phyloP scores from a whole-genome alignment of 257 asterid species.

The Solanum arcanum region DNA sequence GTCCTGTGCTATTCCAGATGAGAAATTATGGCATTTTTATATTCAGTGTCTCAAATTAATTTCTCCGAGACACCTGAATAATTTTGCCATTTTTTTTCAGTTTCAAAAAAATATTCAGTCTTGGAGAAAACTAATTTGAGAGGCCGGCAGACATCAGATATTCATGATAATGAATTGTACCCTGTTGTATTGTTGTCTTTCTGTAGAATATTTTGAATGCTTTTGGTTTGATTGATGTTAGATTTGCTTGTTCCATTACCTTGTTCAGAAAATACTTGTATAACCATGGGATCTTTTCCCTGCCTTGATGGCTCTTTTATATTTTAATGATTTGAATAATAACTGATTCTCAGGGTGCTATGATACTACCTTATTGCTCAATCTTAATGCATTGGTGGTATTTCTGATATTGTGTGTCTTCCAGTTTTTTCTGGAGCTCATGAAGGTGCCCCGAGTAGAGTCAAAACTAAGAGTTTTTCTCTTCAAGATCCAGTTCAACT shows the following conservation, averaged over 20 bases:
- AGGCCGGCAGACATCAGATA: background rate
- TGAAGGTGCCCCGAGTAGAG: conserved; percentile 99
- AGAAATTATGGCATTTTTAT: background rate
- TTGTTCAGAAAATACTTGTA: background rate
- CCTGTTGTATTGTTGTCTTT: background rate
- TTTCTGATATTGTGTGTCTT: conserved; percentile 5
- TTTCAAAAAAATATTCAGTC: background rate
- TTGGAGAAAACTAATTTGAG: background rate
- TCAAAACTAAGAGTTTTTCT: conserved; percentile 89
- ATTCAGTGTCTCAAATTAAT: background rate
- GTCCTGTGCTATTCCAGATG: background rate
- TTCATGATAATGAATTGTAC: background rate
- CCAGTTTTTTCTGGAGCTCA: conserved; percentile 97
- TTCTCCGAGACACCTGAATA: background rate
- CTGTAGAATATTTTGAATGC: background rate
- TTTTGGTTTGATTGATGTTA: background rate
- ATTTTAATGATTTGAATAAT: background rate
- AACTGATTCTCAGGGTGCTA: background rate
- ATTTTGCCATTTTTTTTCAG: background rate
- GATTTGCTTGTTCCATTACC: background rate
- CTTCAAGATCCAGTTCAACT: conserved; percentile 88
- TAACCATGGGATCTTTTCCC: background rate
- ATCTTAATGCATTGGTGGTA: background rate
- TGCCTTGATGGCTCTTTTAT: background rate
- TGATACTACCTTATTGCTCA: background rate